A percentile compares a stretch with the other conserved stretches of the same genome.
Evolutionary conservation across 148 eudicot species (phyloP).

Genomic region (Cornus suecica): DNA sequence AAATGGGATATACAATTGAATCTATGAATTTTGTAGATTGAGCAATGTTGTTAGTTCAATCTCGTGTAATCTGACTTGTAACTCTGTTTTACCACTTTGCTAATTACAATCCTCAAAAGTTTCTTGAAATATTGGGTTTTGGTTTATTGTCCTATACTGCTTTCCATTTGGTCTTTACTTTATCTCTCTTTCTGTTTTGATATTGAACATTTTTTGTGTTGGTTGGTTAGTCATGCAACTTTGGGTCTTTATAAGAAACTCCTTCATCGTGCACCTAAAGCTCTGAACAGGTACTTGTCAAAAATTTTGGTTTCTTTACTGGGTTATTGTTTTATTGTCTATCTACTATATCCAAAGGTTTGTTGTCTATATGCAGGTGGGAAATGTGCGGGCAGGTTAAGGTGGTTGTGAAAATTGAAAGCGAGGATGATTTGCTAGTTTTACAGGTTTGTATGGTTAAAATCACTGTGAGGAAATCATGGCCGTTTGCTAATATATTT

Average conservation of each 20-base stretch:
- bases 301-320: background rate
- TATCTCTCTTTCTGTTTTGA: constrained; percentile 11
- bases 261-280: constrained; percentile 79
- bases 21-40: background rate
- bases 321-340: background rate
- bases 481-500: background rate
- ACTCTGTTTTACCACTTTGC: background rate
- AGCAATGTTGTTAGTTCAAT: background rate
- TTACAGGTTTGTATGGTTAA: constrained; percentile 54
- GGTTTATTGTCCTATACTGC: constrained; percentile 5
- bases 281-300: constrained; percentile 59
- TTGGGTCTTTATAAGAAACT: constrained; percentile 93
- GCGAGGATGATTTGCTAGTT: constrained; percentile 84
- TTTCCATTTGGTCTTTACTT: background rate
- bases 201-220: constrained; percentile 13
- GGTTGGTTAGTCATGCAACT: constrained; percentile 79
- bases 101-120: background rate
- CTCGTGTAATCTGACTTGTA: background rate
- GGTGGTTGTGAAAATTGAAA: constrained; percentile 93
- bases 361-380: constrained; percentile 59
- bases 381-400: constrained; percentile 99
- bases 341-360: background rate
- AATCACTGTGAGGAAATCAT: constrained; percentile 4
- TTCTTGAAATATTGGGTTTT: background rate
- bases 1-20: background rate